These are phyloP conservation scores for Erodium chrysanthum DNA, from an alignment of 441 rosid species.

Conservation along the genomic window DNA sequence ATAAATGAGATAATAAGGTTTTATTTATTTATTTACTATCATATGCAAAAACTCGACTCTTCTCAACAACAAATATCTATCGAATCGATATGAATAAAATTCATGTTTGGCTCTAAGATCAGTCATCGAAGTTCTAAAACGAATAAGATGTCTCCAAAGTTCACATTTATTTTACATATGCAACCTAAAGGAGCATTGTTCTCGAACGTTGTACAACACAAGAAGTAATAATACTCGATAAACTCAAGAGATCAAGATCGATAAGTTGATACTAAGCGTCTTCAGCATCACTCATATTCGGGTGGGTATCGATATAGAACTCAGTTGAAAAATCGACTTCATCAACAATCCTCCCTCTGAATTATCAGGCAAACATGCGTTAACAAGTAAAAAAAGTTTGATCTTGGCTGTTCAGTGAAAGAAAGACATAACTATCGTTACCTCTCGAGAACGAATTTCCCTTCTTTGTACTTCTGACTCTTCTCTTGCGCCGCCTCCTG, in stretches of 20 bases:
- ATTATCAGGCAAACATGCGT: neutral
- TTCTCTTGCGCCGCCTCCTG: conserved; percentile 71
- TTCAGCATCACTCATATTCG: conserved; percentile 47
- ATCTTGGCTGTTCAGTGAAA: neutral
- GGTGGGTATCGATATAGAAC: conserved; percentile 46
- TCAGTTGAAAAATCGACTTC: conserved; percentile 57
- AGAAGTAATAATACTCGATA: too few species aligned
- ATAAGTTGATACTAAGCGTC: conserved; percentile 26
- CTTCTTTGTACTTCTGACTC: conserved; percentile 71
- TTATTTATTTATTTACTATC: too few species aligned
- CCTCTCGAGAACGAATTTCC: conserved; percentile 76
- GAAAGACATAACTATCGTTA: conserved; percentile 16
- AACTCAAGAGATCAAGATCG: too few species aligned
- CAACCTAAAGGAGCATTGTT: neutral
- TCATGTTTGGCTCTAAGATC: too few species aligned
- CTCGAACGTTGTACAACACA: too few species aligned
- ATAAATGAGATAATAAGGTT: too few species aligned
- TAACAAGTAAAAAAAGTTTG: conserved; percentile 8
- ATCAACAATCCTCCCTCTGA: conserved; percentile 66
- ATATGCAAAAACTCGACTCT: too few species aligned
- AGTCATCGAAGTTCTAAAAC: too few species aligned
- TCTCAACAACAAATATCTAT: too few species aligned
- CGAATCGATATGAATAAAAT: too few species aligned
- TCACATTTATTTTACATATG: neutral
- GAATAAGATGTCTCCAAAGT: neutral